Base-by-base conservation (phyloP, 345 rosid genomes). In the Populus ilicifolia region DNA sequence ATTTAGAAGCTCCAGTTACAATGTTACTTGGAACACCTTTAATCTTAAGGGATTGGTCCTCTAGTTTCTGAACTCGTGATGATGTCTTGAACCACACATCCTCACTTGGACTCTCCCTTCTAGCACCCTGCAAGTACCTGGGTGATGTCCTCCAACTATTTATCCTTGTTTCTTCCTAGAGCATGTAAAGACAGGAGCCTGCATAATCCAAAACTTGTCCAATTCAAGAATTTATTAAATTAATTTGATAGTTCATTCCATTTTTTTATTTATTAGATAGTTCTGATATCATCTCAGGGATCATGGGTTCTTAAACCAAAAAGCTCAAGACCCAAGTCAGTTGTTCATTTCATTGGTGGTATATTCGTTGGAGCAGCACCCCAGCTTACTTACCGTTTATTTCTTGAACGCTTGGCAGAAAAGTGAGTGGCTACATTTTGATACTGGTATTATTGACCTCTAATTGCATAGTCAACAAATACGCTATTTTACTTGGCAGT, bases 291-390 rank as follows among this genome's bases (percentile, higher is more conserved):
- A 5, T 82, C 70, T 33, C 88, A 96, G 99, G 99, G 99, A 69
- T 89, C 99, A 71, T 96, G 99, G 99, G 90, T 96, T 83, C 94
- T 96, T 30, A 89, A 86, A 86, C 99, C 98, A 36, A 89, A 80
- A 73, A 77, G 76, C 81, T 80, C 87, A 48, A 87, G 81, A 72
- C 93, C 97, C 13, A 91, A 86, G 80, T 84, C 92, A 74, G 93
- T 93, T 69, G 93, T 88, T 80, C 99, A 96, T 87, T 96, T 96
- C 69, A 35, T 96, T 63, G 99, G 98, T 35, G 99, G 99, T 23
- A 90, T 96, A 83, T 96, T 96, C 82, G 99, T 96, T 80, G 99
- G 99, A 83, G 99, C 99, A 16, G 99, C 99, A 56, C 99, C 99
- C 27, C 99, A 96, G 83, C 91, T 96, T 77, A 85, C 99, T 16